phyloP scores from a whole-genome alignment of 31 red algal species.

The Porphyra umbilicalis region DNA sequence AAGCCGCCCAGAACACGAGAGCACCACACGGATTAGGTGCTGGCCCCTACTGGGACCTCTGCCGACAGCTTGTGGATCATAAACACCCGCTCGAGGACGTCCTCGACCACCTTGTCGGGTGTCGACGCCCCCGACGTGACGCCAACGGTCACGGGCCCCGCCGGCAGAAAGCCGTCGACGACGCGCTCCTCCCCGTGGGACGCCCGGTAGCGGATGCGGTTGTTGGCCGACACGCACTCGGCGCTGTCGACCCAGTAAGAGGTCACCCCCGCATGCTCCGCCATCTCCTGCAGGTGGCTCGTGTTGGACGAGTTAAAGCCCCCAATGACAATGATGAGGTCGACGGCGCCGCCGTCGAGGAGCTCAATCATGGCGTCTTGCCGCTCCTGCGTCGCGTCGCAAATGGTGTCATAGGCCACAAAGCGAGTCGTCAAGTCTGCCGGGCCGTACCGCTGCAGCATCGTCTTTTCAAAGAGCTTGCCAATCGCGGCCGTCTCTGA shows the following conservation, averaged over 20 bases:
- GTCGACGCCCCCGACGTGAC: constrained; percentile 95
- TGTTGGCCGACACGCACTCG: constrained; percentile 74
- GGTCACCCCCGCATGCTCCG: constrained; percentile 61
- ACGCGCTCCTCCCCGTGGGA: constrained; percentile 39
- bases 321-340: constrained; percentile 92
- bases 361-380: constrained; percentile 97
- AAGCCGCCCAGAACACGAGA: too few relatives aligned
- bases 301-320: constrained; percentile 98
- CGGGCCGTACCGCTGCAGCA: constrained; percentile 91
- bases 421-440: constrained; percentile 67
- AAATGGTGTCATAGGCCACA: constrained; percentile 96
- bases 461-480: constrained; percentile 88
- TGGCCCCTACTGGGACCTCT: neutral
- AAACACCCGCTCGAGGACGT: constrained; percentile 82
- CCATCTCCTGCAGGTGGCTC: constrained; percentile 93
- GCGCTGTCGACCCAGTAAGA: constrained; percentile 82
- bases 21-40: neutral
- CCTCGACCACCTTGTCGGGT: constrained; percentile 91
- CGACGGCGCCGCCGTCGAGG: constrained; percentile 42
- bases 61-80: constrained; percentile 70
- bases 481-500: constrained; percentile 89
- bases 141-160: constrained; percentile 58
- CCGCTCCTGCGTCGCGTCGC: constrained; percentile 97
- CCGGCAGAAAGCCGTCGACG: constrained; percentile 50
- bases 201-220: constrained; percentile 56